Evolutionary conservation across 306 rosid species (phyloP), one percentile per base, ranked within the genome.

Genomic region (Myrica gale): DNA sequence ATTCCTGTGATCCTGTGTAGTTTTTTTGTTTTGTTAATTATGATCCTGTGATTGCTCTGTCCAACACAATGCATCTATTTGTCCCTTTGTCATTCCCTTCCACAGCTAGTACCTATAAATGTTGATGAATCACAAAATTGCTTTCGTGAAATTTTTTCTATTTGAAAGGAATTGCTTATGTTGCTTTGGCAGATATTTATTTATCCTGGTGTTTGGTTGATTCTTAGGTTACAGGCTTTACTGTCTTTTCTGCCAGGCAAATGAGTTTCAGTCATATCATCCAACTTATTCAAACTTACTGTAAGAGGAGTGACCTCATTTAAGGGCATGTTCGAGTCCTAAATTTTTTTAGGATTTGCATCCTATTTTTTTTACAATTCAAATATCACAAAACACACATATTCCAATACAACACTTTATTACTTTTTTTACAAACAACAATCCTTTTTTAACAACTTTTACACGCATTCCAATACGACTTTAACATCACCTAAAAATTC

Each of bases 241-340:
- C 32, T 21, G 0, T 56, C 16, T 57, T 9, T 57, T 57, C 37
- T 57, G 6, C 32, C 63, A 57, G 63, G 15, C 12, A 57, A 57
- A 21, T 57, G 21, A 17, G 26, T 15, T 54, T 45, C 37, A 32
- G 37, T 23, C 69, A 21, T 9, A n/a, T 21, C 48, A 57, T 70
- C 47, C 7, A 11, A 69, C 74, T 68, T 42, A 32, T 1, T 0
- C 54, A 69, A 56, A 45, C 58, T 60, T 46, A 66, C 43, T 75
- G 52, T 44, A 71, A 16, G 46, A 78, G 71, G 23, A 73, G 79
- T 85, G 57, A 74, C 21, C 83, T 83, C 74, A 83, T 48, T 75
- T 73, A 77, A 72, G n/a, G n/a, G n/a, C n/a, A n/a, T n/a, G n/a
- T n/a, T n/a, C n/a, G n/a, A n/a, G n/a, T n/a, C n/a, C n/a, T n/a